These are phyloP conservation scores for Colletotrichum incanum DNA, from an alignment of 2,329 filamentous ascomycete genomes.

Conservation along the genomic window DNA sequence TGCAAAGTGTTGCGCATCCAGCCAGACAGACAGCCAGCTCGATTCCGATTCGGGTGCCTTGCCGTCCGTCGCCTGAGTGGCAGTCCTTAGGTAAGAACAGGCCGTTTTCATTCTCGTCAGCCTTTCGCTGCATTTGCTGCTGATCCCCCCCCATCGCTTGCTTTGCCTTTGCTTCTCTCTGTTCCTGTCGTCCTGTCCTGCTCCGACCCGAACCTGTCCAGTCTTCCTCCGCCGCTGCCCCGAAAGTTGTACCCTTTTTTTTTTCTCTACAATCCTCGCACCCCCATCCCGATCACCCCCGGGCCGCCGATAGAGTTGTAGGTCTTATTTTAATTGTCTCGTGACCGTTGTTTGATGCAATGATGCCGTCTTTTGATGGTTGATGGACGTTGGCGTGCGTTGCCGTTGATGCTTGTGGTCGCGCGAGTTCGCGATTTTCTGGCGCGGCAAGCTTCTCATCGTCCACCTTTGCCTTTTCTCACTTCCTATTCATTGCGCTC, in stretches of 20 bases:
- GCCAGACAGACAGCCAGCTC: conserved; percentile 5
- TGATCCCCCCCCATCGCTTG: conserved; percentile 17
- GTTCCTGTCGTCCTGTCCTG: conserved; percentile 9
- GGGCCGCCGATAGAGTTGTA: conserved; percentile 49
- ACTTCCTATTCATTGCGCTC: conserved; percentile 2
- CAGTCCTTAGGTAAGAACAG: conserved; percentile 40
- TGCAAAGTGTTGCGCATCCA: conserved; percentile 6
- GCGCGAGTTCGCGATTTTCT: conserved; percentile 37
- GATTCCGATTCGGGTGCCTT: conserved; percentile 15
- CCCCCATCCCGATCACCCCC: conserved; percentile 49
- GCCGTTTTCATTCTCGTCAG: conserved; percentile 15
- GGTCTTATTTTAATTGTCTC: conserved; percentile 46
- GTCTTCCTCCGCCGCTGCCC: conserved; percentile 31
- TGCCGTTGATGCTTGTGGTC: conserved; percentile 46
- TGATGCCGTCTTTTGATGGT: conserved; percentile 46
- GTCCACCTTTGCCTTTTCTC: conserved; percentile 2
- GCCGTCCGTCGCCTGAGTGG: conserved; percentile 9
- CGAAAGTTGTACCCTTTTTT: conserved; percentile 45
- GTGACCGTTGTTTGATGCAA: conserved; percentile 48
- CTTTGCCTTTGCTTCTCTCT: background rate
- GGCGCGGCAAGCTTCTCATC: conserved; percentile 27
- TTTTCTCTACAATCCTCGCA: conserved; percentile 47
- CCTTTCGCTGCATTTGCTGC: conserved; percentile 14
- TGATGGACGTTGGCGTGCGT: conserved; percentile 45
- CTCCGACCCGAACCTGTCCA: conserved; percentile 25